These are phyloP conservation scores for Phytophthora tubulina DNA, from an alignment of 352 stramenopile species.

Conservation along the genomic window DNA sequence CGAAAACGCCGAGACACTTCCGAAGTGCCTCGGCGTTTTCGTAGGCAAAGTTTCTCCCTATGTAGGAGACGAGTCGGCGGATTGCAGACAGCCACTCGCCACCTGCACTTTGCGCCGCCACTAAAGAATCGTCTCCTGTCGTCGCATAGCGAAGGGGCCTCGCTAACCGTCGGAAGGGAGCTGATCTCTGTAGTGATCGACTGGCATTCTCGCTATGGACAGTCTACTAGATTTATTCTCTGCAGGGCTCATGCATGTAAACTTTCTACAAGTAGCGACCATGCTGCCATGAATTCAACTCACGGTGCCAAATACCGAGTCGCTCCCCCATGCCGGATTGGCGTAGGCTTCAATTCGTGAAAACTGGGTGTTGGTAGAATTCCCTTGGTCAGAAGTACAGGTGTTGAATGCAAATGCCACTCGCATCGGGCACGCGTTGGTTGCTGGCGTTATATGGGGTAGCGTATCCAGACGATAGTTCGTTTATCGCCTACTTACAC, in stretches of 20 bases:
- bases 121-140: conserved; percentile 20
- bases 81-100: conserved; percentile 4
- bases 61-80: conserved; percentile 15
- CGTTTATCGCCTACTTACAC: too few species aligned
- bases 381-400: too few species aligned
- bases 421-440: too few species aligned
- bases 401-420: too few species aligned
- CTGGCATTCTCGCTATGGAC: background rate
- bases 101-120: conserved; percentile 8
- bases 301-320: too few species aligned
- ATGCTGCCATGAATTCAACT: too few species aligned
- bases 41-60: background rate
- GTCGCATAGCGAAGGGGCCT: background rate
- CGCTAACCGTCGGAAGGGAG: background rate
- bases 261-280: background rate
- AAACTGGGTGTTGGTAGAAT: too few species aligned
- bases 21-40: background rate
- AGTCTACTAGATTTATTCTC: conserved; percentile 23
- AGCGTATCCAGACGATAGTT: too few species aligned
- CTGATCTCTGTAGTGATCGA: background rate
- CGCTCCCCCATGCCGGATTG: too few species aligned
- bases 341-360: too few species aligned
- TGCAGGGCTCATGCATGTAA: background rate
- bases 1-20: too few species aligned
- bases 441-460: too few species aligned